Percentiles rank a stretch among this genome's conserved stretches.
Conservation (phyloP, 495 filamentous ascomycete genomes). For the Rhypophila decipiens region DNA sequence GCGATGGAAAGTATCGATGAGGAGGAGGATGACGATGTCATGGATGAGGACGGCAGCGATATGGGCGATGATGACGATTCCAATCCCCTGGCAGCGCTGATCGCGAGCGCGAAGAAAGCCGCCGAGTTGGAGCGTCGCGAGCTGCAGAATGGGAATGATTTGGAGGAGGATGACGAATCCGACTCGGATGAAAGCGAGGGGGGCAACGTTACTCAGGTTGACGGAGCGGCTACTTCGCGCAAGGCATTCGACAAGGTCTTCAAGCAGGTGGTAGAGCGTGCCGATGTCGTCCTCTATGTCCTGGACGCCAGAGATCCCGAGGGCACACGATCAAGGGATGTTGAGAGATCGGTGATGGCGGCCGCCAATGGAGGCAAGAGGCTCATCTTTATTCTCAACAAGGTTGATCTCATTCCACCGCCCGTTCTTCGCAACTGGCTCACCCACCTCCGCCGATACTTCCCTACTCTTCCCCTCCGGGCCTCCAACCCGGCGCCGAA, state of each 20-base stretch:
- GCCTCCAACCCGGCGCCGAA: slow-evolving; percentile 78
- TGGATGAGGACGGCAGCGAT: slow-evolving; percentile 46
- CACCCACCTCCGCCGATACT: slow-evolving; percentile 75
- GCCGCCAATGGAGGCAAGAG: slow-evolving; percentile 77
- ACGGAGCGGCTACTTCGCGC: slow-evolving; percentile 60
- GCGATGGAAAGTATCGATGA: slow-evolving; percentile 44
- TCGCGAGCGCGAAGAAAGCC: slow-evolving; percentile 83
- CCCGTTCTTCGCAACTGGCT: slow-evolving; percentile 79
- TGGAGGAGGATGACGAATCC: slow-evolving; percentile 55
- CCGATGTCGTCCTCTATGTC: slow-evolving; percentile 91
- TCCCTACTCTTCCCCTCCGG: slow-evolving; percentile 87
- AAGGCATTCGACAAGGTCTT: slow-evolving; percentile 92
- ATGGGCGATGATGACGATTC: slow-evolving; percentile 49
- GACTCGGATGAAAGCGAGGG: slow-evolving; percentile 50
- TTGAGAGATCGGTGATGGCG: slow-evolving; percentile 84
- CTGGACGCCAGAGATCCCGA: slow-evolving; percentile 91
- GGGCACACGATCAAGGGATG: slow-evolving; percentile 81
- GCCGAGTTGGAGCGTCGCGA: slow-evolving; percentile 73
- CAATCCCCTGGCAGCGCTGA: slow-evolving; percentile 86
- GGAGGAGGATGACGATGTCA: slow-evolving; percentile 36
- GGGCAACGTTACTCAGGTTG: slow-evolving; percentile 32
- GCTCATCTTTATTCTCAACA: slow-evolving; percentile 91
- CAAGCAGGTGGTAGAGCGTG: slow-evolving; percentile 83
- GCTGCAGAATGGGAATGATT: slow-evolving; percentile 49
- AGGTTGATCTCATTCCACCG: slow-evolving; percentile 87